Evolutionary conservation across 2,329 filamentous ascomycete species (phyloP).

Genomic region (Penicillium sp.): DNA sequence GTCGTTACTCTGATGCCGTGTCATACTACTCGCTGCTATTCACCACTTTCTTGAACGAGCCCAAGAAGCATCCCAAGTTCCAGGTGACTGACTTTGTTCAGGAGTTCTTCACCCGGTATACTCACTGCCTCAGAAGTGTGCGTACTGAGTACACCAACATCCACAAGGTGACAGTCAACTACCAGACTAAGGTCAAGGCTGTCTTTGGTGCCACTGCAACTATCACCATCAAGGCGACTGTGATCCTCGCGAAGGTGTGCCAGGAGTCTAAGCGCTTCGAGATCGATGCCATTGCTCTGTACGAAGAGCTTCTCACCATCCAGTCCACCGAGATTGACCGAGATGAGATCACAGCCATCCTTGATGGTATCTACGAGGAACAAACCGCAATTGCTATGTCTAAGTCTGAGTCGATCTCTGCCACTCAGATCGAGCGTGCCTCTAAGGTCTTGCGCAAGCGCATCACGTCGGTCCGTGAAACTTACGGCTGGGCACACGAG

Average conservation of each 20-base stretch:
- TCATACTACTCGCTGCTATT: constrained; percentile 45
- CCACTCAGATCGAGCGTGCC: constrained; percentile 39
- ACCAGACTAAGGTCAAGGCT: constrained; percentile 42
- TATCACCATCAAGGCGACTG: constrained; percentile 46
- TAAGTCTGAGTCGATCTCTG: constrained; percentile 35
- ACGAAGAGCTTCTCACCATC: constrained; percentile 45
- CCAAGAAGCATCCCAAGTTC: constrained; percentile 42
- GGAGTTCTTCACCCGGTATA: constrained; percentile 44
- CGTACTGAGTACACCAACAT: constrained; percentile 40
- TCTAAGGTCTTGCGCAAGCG: constrained; percentile 42
- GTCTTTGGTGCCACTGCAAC: constrained; percentile 43
- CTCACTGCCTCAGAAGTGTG: constrained; percentile 43
- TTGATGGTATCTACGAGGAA: constrained; percentile 49
- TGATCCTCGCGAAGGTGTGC: constrained; percentile 46
- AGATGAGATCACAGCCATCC: constrained; percentile 41
- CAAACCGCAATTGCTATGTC: constrained; percentile 35
- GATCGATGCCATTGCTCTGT: constrained; percentile 43
- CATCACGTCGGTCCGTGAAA: constrained; percentile 37
- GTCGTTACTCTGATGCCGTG: constrained; percentile 46
- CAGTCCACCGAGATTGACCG: constrained; percentile 42
- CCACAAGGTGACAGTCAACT: constrained; percentile 44
- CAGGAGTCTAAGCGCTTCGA: constrained; percentile 47
- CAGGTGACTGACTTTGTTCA: constrained; percentile 43
- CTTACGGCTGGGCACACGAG: constrained; percentile 49
- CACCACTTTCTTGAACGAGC: constrained; percentile 45